These are phyloP conservation scores for Blakeslea trispora DNA, from an alignment of 371 early-diverging fungal genomes.

Conservation along the genomic window DNA sequence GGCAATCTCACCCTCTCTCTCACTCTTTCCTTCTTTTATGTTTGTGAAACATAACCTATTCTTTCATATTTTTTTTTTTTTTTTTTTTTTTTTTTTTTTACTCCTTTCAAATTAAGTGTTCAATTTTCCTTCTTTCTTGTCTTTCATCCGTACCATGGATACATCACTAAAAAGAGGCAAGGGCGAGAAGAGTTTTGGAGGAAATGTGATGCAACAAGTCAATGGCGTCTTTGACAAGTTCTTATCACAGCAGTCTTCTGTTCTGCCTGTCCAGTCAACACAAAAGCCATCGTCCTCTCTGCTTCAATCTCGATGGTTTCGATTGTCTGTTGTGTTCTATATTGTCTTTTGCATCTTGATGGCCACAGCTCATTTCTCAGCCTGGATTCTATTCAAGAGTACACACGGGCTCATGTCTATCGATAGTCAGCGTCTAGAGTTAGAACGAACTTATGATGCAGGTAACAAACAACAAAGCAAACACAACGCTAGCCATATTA, in stretches of 20 bases:
- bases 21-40: no score
- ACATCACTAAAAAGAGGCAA: background rate
- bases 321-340: constrained; percentile 36
- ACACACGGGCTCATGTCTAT: constrained; percentile 11
- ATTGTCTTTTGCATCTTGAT: constrained; percentile 40
- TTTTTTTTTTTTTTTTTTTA: no score
- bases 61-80: no score
- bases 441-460: constrained; percentile 44
- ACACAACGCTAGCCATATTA: no score
- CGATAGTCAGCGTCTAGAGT: constrained; percentile 12
- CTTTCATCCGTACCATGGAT: background rate
- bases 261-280: constrained; percentile 6
- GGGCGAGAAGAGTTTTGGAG: background rate
- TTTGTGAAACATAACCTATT: no score
- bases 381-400: constrained; percentile 19
- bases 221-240: constrained; percentile 16
- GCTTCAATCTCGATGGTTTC: constrained; percentile 26
- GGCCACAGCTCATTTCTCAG: constrained; percentile 31
- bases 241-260: constrained; percentile 4
- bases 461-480: constrained; percentile 23
- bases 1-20: no score
- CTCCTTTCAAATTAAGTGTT: no score
- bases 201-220: constrained; percentile 1
- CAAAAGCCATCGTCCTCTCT: constrained; percentile 3
- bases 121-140: background rate